Evolutionary conservation across 345 rosid species (phyloP), one percentile per base, ranked within the genome.

Genomic region (Citrus cavaleriei): DNA sequence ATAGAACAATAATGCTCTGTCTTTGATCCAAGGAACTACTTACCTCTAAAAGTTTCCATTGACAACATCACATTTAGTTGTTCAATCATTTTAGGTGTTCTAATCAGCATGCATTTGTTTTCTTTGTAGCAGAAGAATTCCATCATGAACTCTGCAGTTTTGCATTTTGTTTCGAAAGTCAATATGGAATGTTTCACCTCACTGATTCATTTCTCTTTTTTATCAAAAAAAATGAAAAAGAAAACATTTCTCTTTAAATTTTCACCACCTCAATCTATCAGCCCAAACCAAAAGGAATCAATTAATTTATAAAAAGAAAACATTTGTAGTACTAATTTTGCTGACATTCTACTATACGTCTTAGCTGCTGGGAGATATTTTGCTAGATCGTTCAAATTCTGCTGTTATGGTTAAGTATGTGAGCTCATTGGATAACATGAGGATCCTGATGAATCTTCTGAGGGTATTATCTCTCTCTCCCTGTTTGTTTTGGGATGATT

Each of bases 361-460:
- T 57, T 83, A 89, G 92, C 87, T 89, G 58, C 57, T 87, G 65
- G 92, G 87, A 73, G 87, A 86, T 61, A 84, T 92, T 46, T 77
- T 92, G 80, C 82, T 92, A 81, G 94, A 92, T 74, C 90, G 94
- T 18, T 83, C 93, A 60, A 92, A 92, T 82, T 79, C 94, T 28
- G 75, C 76, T 24, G 90, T 89, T 74, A 92, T 92, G 97, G 76
- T 84, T 40, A 86, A 84, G 27, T 92, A 92, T 30, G 91, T 92
- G 79, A 90, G 90, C 89, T 90, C 93, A 46, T 77, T 83, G 80
- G 88, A 88, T 68, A 88, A 92, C 83, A 78, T 90, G 88, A 88
- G 90, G 87, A 89, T 92, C 76, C 88, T 90, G 66, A 92, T 92
- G 94, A 92, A 90, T 85, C 97, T 92, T 69, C 87, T 90, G 13